Evolutionary conservation across 495 filamentous ascomycete species (phyloP), one percentile per base, ranked within the genome.

Genomic region (Parathielavia appendiculata): DNA sequence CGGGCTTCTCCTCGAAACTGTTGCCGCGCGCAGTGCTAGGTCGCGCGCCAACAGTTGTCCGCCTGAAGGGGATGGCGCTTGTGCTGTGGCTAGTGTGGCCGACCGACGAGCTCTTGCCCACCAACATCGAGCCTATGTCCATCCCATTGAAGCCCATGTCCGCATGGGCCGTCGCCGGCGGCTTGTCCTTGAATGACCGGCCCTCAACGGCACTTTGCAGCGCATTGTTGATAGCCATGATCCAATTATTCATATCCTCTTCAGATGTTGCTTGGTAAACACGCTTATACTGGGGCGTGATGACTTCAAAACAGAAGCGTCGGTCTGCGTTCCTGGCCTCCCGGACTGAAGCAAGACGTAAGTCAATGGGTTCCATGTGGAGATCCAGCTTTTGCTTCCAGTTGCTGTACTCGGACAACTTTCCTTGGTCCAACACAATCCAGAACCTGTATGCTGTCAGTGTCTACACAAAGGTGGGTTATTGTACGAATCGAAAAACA

Each of bases 231-330:
- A 99, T 92, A 34, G 93, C 88, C 19, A 85, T 81, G 63, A 99
- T 97, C 93, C 93, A 99, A 66, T 81, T 92, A 62, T 84, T 88
- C 92, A 97, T 96, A 65, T 99, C 93, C 30, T 97, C 93, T 70
- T 96, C 95, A 0, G 92, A 96, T 19, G 92, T 95, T 60, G 93
- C 95, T 73, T 99, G 93, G 65, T 97, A 99, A 22, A 97, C 92
- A 50, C 93, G 87, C 65, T 93, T 97, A 74, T 84, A 99, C 26
- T 96, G 89, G 30, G 93, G 93, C 1, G 93, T 99, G 47, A 99
- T 97, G 35, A 97, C 88, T 74, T 99, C 93, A 66, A 97, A 99
- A 71, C 92, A 97, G 74, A 99, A 99, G 16, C 95, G 85, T 43
- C 93, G 83, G 63, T 99, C 95, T 6, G 91, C 87, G 73, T 92